Evolutionary conservation across 345 rosid species (phyloP), one percentile per base, ranked within the genome.

Genomic region (Cardiospermum halicacabum): DNA sequence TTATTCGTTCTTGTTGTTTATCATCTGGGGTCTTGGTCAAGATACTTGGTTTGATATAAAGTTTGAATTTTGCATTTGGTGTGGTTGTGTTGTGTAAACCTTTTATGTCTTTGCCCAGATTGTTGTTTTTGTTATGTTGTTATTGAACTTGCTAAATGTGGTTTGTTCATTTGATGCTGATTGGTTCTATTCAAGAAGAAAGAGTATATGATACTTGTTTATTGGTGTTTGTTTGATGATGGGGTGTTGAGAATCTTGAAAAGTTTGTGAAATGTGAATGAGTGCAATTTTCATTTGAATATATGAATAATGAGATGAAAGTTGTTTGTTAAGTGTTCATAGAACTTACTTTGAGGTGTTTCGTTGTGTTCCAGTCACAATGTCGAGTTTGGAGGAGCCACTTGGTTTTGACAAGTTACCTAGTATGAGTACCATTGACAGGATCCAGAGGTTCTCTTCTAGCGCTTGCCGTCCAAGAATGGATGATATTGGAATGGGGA

Each of bases 331-430:
- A 57, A 55, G 56, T 34, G 67, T 66, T 42, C 56, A 30, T 68
- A 31, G 63, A 56, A 64, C 67, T 74, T 60, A 55, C 56, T 67
- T 27, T 71, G 50, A 70, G 66, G 31, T 73, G 76, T 69, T 70
- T n/a, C n/a, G n/a, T n/a, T 80, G 21, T 64, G 36, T 80, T 71
- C 60, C 86, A 78, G 83, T 55, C 68, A 71, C 80, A 65, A 94
- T 94, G 99, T 94, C 99, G 25, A 91, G 99, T 73, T 69, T 94
- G 89, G 96, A 89, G 82, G 95, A 94, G 82, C 93, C 96, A 0
- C 88, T 91, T 19, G 84, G 91, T 43, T 66, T 91, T 56, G 96
- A 91, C 78, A 90, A 89, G 91, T 73, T 94, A 74, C 96, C 92
- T 16, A 94, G 91, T 79, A 87, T 94, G 99, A 84, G 68, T 66